These are phyloP conservation scores for Celoporthe dispersa DNA, from an alignment of 2,329 filamentous ascomycete species.

Conservation along the genomic window DNA sequence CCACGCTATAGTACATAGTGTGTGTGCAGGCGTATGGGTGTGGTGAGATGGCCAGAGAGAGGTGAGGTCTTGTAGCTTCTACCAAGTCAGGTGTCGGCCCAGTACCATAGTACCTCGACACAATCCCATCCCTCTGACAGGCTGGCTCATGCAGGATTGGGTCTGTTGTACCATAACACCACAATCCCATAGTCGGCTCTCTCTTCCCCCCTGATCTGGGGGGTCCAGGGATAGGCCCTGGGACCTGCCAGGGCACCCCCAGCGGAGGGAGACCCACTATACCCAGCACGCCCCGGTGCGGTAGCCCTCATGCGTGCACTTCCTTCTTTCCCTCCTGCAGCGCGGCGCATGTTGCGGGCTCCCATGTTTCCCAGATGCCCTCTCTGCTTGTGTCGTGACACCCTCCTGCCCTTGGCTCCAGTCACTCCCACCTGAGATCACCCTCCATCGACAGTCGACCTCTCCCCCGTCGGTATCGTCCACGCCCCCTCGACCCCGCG, in stretches of 20 bases:
- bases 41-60: no score
- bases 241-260: not conserved
- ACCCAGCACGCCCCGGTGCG: not conserved
- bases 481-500: not conserved
- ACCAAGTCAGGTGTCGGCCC: no score
- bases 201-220: not conserved
- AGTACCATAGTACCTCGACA: no score
- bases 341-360: not conserved
- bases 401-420: not conserved
- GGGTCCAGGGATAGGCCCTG: not conserved
- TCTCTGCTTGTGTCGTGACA: not conserved
- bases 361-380: not conserved
- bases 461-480: not conserved
- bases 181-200: not conserved
- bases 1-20: no score
- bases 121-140: no score
- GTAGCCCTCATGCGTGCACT: not conserved
- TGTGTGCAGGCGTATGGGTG: no score
- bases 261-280: not conserved
- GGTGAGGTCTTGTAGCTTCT: no score
- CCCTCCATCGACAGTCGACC: not conserved
- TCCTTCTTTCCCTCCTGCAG: not conserved
- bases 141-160: not conserved
- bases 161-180: not conserved
- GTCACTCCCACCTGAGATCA: not conserved